Evolutionary conservation across 2,329 filamentous ascomycete species (phyloP), one percentile per base, ranked within the genome.

Genomic region (Hymenotorrendiella dingleyae): DNA sequence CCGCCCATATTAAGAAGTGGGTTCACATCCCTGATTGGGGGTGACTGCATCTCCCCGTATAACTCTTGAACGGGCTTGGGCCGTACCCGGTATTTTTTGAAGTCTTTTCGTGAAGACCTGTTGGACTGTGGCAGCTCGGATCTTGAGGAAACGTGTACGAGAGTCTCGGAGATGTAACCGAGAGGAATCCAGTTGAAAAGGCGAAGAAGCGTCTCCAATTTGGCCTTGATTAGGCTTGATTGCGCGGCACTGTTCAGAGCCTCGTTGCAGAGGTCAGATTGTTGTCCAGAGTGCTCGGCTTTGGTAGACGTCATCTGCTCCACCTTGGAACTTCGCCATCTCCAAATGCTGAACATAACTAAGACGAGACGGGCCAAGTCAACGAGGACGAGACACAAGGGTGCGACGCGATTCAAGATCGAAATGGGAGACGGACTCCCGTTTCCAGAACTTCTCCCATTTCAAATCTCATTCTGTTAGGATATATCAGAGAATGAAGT

Each of bases 271-370:
- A 98, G 80, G 67, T 94, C 90, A 96, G 93, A 98, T 98, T 53
- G 88, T 95, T 55, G 90, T 91, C 74, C 98, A 50, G 98, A 74
- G 65, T 94, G 95, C 59, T 90, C 82, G 29, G 90, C 94, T 73
- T 98, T 98, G 46, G 85, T 80, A 27, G 91, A 96, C n/a, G 93
- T 98, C 91, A 98, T 96, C 65, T 96, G 88, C 62, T 98, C 93
- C 52, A 91, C 88, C 1, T n/a, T n/a, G n/a, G n/a, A n/a, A n/a
- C n/a, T n/a, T n/a, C n/a, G n/a, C n/a, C n/a, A n/a, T n/a, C n/a
- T n/a, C n/a, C n/a, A n/a, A n/a, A n/a, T n/a, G n/a, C n/a, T n/a
- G n/a, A n/a, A n/a, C n/a, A n/a, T n/a, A n/a, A n/a, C n/a, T n/a
- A n/a, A n/a, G n/a, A n/a, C n/a, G n/a, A n/a, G n/a, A n/a, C n/a